Conservation (phyloP, 2,329 filamentous ascomycete species). For the Plenodomus lindquistii region DNA sequence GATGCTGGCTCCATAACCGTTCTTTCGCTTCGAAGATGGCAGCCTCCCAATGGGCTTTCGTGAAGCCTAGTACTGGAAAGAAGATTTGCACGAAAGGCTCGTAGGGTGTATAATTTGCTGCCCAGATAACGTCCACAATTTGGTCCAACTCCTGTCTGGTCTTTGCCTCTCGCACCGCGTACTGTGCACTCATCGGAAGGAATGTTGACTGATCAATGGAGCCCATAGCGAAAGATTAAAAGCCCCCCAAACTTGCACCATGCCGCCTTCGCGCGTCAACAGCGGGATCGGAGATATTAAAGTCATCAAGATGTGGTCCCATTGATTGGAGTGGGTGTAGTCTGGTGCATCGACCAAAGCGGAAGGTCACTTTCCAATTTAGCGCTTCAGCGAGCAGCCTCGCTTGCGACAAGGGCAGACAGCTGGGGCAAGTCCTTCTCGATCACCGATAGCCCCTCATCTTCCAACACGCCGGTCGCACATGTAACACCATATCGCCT, state of each 20-base stretch:
- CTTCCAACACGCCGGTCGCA: slow-evolving; percentile 20
- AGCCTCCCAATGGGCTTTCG: slow-evolving; percentile 25
- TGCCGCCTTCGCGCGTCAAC: slow-evolving; percentile 20
- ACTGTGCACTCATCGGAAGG: slow-evolving; percentile 22
- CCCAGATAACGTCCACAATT: slow-evolving; percentile 40
- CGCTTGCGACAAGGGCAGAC: neutral
- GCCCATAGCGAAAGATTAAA: slow-evolving; percentile 25
- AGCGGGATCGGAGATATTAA: slow-evolving; percentile 33
- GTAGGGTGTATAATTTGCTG: slow-evolving; percentile 41
- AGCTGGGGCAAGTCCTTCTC: neutral
- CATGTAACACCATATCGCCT: slow-evolving; percentile 27
- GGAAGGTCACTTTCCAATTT: slow-evolving; percentile 26
- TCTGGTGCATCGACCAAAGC: slow-evolving; percentile 15
- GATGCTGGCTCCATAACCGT: slow-evolving; percentile 36
- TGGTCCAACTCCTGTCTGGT: slow-evolving; percentile 34
- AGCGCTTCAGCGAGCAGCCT: slow-evolving; percentile 27
- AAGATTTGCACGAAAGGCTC: slow-evolving; percentile 41
- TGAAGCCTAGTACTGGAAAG: slow-evolving; percentile 39
- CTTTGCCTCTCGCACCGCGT: slow-evolving; percentile 30
- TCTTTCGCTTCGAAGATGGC: slow-evolving; percentile 35
- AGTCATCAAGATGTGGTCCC: slow-evolving; percentile 21
- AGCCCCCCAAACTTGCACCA: slow-evolving; percentile 10
- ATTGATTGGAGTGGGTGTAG: slow-evolving; percentile 25
- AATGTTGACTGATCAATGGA: slow-evolving; percentile 16
- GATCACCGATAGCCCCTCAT: slow-evolving; percentile 20